Conservation (phyloP, 2,329 filamentous ascomycete genomes). For the Bretziella fagacearum region DNA sequence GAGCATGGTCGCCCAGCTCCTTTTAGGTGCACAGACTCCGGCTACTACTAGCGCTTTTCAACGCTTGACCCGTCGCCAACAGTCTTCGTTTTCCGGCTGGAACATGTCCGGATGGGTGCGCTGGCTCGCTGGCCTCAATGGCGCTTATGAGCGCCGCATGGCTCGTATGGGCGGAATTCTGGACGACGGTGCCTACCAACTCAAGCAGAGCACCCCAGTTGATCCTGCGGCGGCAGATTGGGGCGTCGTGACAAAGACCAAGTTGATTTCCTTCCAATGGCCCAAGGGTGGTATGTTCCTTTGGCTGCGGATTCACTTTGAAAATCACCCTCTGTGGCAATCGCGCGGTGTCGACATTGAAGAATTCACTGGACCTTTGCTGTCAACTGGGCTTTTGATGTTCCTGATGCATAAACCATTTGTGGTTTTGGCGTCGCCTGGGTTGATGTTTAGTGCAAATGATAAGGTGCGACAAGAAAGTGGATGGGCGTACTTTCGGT, state of each 20-base stretch:
- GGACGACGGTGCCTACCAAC: conserved; percentile 46
- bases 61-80: conserved; percentile 31
- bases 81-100: conserved; percentile 44
- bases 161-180: conserved; percentile 57
- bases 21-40: conserved; percentile 49
- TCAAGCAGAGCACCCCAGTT: conserved; percentile 41
- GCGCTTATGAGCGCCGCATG: conserved; percentile 75
- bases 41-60: conserved; percentile 26
- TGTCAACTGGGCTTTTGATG: conserved; percentile 53
- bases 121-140: conserved; percentile 74
- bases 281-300: conserved; percentile 85
- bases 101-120: conserved; percentile 72
- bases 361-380: conserved; percentile 34
- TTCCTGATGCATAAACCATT: conserved; percentile 53
- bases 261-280: conserved; percentile 60
- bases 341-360: conserved; percentile 20
- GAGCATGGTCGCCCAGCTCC: conserved; percentile 56
- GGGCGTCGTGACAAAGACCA: conserved; percentile 57
- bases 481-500: conserved; percentile 55
- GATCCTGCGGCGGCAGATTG: conserved; percentile 41
- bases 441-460: conserved; percentile 55
- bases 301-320: conserved; percentile 60
- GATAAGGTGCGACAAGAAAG: conserved; percentile 37
- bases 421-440: conserved; percentile 53
- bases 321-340: conserved; percentile 51